A percentile compares a stretch with the other conserved stretches of the same genome.
phyloP scores from a whole-genome alignment of 257 asterid species.

The Solanum chmielewskii region DNA sequence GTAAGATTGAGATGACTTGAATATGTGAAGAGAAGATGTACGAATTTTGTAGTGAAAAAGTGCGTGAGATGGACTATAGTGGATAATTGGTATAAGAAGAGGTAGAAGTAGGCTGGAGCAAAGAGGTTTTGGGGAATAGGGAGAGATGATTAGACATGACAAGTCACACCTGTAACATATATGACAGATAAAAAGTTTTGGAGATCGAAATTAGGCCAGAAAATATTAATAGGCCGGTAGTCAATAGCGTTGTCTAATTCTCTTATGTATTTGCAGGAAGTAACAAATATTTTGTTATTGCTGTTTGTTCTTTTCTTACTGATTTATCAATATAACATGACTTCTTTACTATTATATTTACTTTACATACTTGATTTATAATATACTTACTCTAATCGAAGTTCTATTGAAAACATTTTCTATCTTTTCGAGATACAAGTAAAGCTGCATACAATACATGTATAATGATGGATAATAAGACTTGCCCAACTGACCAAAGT shows the following conservation, averaged over 20 bases:
- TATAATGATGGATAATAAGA: too few species aligned
- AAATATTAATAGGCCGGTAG: too few species aligned
- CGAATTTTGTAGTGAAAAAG: accelerated
- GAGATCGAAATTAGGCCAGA: background rate
- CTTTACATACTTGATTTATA: background rate
- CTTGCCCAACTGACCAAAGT: background rate
- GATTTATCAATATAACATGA: background rate
- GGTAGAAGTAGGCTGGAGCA: background rate
- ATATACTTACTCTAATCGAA: too few species aligned
- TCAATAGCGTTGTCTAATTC: background rate
- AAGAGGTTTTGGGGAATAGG: background rate
- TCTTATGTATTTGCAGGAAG: background rate
- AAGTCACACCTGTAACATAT: too few species aligned
- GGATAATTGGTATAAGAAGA: background rate
- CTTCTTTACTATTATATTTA: background rate
- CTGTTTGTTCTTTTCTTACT: background rate
- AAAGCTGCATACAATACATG: background rate
- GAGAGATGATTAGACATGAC: background rate
- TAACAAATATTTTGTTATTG: background rate
- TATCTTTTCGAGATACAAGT: background rate
- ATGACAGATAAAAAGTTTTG: too few species aligned
- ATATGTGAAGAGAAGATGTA: background rate
- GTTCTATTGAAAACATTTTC: too few species aligned
- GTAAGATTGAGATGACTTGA: too few species aligned
- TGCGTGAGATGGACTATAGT: background rate